Evolutionary conservation across 2,329 filamentous ascomycete genomes (phyloP).

Genomic region (Diaporthe humulicola): DNA sequence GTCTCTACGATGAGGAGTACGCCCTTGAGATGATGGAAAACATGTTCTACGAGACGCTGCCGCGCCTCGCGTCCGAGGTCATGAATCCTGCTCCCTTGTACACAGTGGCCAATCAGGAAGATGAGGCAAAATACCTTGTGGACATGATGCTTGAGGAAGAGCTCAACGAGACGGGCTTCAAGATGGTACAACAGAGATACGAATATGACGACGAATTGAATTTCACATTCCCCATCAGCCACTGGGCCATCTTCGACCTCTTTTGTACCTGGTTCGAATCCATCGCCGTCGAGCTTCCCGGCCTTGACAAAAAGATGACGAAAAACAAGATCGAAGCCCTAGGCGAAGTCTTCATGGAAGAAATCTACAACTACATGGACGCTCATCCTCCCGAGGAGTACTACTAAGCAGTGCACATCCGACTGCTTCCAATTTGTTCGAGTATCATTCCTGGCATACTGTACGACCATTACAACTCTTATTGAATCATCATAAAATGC

Average conservation of each 20-base stretch:
- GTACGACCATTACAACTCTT: neutral
- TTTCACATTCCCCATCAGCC: no score
- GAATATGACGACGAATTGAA: no score
- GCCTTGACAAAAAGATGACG: neutral
- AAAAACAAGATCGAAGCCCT: neutral
- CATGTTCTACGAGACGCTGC: neutral
- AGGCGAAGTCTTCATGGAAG: neutral
- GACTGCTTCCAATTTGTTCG: neutral
- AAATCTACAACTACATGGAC: neutral
- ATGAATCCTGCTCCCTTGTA: neutral
- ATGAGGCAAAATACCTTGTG: neutral
- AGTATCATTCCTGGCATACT: neutral
- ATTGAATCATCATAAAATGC: neutral
- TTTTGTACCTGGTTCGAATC: neutral
- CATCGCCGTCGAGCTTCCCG: neutral
- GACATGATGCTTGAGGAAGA: neutral
- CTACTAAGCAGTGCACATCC: neutral
- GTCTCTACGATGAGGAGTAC: neutral
- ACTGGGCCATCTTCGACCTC: neutral
- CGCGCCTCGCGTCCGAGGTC: neutral
- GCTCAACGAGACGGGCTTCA: neutral
- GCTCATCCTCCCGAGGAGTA: neutral
- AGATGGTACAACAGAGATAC: neutral
- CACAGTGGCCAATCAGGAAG: neutral
- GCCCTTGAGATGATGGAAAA: neutral